Evolutionary conservation across 345 rosid species (phyloP), one percentile per base, ranked within the genome.

Genomic region (Populus euphratica): DNA sequence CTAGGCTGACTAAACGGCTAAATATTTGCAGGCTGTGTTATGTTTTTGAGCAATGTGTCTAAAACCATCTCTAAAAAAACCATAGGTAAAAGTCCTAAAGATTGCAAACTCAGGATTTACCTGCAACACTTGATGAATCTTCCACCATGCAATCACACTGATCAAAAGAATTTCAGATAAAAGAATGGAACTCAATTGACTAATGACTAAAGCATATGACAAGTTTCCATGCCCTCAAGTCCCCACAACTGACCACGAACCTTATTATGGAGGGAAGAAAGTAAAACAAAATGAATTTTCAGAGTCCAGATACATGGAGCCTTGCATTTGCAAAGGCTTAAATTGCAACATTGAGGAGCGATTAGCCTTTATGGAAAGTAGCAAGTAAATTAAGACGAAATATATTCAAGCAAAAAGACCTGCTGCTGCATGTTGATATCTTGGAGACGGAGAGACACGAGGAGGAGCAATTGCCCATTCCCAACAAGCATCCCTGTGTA

Each of bases 381-480:
- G 20, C 35, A 29, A 67, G 52, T 35, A 52, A 69, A 33, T 4
- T 33, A 33, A 33, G 35, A 33, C 35, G 4, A 33, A 33, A 33
- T 3, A 33, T 33, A 33, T 3, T 33, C 35, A 33, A 33, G 35
- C 35, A 33, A 33, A 33, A 33, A 33, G 4, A 33, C 35, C 33
- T 4, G 35, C 35, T 33, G 35, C 35, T 33, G 35, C 35, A 33
- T 33, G 35, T 33, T 33, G 35, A 33, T 33, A 33, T 33, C 35
- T 33, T 33, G 35, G 35, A 33, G 99, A 96, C 54, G 98, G 99
- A 39, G 98, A 93, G 25, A 96, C 97, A 77, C 99, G n/a, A n/a
- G n/a, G 97, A 68, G 99, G 99, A 79, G 98, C 99, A 73, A 96
- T 96, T 70, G 99, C 98, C 99, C 99, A 96, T 83, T 96, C 99